Percentiles rank a stretch among this genome's conserved stretches.
These are phyloP conservation scores for Globisporangium ultimum DNA, from an alignment of 352 stramenopile species.

Conservation along the genomic window DNA sequence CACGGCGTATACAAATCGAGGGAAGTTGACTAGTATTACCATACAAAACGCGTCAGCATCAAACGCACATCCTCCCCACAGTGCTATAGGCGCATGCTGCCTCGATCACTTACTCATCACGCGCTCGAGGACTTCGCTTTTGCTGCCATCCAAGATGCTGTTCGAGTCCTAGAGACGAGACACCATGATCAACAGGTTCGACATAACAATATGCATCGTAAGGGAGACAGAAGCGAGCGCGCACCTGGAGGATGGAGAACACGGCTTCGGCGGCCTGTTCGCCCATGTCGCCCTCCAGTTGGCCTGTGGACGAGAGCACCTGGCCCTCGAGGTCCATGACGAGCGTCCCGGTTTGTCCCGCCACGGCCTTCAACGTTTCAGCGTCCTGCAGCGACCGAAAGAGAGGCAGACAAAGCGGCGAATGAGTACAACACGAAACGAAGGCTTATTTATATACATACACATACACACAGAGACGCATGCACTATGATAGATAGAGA, in stretches of 20 bases:
- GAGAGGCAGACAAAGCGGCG: background rate
- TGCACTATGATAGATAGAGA: too few relatives aligned
- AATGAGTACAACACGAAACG: too few relatives aligned
- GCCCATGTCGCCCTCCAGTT: slow-evolving; percentile 45
- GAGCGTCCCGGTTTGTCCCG: slow-evolving; percentile 55
- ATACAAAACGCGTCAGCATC: slow-evolving; percentile 3
- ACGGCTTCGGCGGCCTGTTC: slow-evolving; percentile 56
- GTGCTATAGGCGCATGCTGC: too few relatives aligned
- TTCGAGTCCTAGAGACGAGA: slow-evolving; percentile 38
- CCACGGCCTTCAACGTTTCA: slow-evolving; percentile 38
- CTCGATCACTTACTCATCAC: slow-evolving; percentile 43
- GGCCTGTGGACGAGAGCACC: slow-evolving; percentile 60
- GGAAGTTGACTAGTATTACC: slow-evolving; percentile 48
- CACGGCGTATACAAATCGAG: slow-evolving; percentile 64
- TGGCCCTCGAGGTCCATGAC: slow-evolving; percentile 56
- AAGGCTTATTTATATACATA: background rate
- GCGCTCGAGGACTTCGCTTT: slow-evolving; percentile 61
- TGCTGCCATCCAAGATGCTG: slow-evolving; percentile 43
- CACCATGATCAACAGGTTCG: background rate
- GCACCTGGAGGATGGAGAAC: slow-evolving; percentile 60
- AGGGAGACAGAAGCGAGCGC: background rate
- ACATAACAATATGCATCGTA: too few relatives aligned
- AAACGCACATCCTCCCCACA: background rate
- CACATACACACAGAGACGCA: background rate
- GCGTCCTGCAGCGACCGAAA: slow-evolving; percentile 35